Evolutionary conservation across 306 rosid genomes (phyloP).

Genomic region (Gleditsia sinensis): DNA sequence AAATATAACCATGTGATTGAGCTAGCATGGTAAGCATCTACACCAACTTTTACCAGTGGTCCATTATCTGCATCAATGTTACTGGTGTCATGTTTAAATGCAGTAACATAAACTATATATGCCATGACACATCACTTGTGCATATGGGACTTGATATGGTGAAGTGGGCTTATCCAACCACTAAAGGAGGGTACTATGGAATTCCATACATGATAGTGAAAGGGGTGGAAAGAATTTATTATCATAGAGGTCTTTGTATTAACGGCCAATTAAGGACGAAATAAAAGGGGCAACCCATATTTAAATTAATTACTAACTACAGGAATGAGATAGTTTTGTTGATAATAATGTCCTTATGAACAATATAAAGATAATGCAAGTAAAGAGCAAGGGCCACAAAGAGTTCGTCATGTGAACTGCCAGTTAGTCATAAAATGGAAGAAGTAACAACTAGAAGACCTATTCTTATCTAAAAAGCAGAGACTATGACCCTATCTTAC

Average conservation of each 20-base stretch:
- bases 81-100: neutral
- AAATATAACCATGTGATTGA: neutral
- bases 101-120: neutral
- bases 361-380: neutral
- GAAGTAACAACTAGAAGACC: neutral
- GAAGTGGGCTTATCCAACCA: neutral
- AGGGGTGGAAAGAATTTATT: neutral
- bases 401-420: neutral
- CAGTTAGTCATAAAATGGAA: neutral
- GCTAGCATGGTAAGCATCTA: neutral
- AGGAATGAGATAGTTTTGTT: neutral
- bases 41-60: neutral
- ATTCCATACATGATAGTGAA: neutral
- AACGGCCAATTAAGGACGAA: neutral
- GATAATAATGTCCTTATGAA: neutral
- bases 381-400: neutral
- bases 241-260: neutral
- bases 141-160: neutral
- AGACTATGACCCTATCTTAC: neutral
- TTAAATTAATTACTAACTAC: neutral
- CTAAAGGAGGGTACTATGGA: neutral
- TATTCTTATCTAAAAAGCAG: neutral
- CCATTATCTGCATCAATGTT: neutral
- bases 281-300: neutral
- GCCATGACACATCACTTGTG: neutral